Conservation (phyloP, 192 early-diverging fungal genomes). For the Coemansia sp. region DNA sequence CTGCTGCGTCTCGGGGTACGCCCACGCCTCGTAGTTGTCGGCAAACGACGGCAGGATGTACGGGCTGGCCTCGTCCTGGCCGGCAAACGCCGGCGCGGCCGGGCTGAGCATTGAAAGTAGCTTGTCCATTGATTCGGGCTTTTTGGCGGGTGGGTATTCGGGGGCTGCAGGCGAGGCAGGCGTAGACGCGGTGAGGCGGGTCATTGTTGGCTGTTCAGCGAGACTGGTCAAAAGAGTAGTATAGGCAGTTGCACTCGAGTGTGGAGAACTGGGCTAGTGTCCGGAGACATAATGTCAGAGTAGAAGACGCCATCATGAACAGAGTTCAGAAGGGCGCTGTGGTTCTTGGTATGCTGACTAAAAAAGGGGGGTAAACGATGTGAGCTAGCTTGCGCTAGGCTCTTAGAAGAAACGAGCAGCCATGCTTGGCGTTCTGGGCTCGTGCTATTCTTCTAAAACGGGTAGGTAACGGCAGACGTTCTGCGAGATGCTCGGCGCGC, state of each 20-base stretch:
- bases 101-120: slow-evolving; percentile 28
- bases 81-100: slow-evolving; percentile 23
- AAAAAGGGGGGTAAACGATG: slow-evolving; percentile 8
- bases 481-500: slow-evolving; percentile 20
- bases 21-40: slow-evolving; percentile 47
- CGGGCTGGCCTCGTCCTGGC: slow-evolving; percentile 26
- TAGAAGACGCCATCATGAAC: slow-evolving; percentile 50
- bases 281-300: slow-evolving; percentile 43
- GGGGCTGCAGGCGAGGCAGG: slow-evolving; percentile 31
- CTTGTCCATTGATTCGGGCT: slow-evolving; percentile 41
- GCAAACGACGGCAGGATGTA: slow-evolving; percentile 42
- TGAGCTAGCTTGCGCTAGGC: slow-evolving; percentile 38
- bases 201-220: slow-evolving; percentile 37
- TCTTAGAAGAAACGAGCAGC: slow-evolving; percentile 54
- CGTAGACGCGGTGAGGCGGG: slow-evolving; percentile 20
- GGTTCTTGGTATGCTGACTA: slow-evolving; percentile 14
- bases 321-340: slow-evolving; percentile 29
- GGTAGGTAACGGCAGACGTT: slow-evolving; percentile 18
- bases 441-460: slow-evolving; percentile 41
- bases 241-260: slow-evolving; percentile 44
- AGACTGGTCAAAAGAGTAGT: slow-evolving; percentile 43
- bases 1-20: slow-evolving; percentile 46
- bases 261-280: slow-evolving; percentile 32
- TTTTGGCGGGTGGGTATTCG: slow-evolving; percentile 5
- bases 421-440: slow-evolving; percentile 34